Evolutionary conservation across 1,284 basidiomycete species (phyloP).

Genomic region (Irpex sp.): DNA sequence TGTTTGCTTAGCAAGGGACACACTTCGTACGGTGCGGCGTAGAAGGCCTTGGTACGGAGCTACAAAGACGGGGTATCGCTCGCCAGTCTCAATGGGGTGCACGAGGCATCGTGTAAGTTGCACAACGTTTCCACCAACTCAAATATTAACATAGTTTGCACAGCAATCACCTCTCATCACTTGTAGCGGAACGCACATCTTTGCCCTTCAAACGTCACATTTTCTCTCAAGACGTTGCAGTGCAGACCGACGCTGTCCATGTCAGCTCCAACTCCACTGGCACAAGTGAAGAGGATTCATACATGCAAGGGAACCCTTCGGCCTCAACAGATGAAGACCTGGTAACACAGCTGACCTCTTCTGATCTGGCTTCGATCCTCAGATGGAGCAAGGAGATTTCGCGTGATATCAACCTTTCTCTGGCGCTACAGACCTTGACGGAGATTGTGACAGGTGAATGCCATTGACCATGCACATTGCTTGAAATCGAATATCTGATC

Average conservation of each 20-base stretch:
- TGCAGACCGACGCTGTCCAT: slow-evolving; percentile 57
- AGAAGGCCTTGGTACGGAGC: slow-evolving; percentile 58
- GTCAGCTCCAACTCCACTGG: slow-evolving; percentile 26
- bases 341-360: slow-evolving; percentile 45
- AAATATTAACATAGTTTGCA: neutral
- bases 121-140: slow-evolving; percentile 1
- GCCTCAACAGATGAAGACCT: slow-evolving; percentile 47
- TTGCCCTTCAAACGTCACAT: slow-evolving; percentile 48
- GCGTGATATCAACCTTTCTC: slow-evolving; percentile 59
- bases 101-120: slow-evolving; percentile 59
- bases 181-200: slow-evolving; percentile 41
- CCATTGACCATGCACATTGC: neutral
- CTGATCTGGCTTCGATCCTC: slow-evolving; percentile 59
- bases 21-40: slow-evolving; percentile 68
- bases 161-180: slow-evolving; percentile 48
- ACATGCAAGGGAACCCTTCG: slow-evolving; percentile 29
- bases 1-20: slow-evolving; percentile 52
- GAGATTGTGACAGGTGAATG: slow-evolving; percentile 61
- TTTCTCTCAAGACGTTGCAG: slow-evolving; percentile 55
- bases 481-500: neutral
- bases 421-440: slow-evolving; percentile 62
- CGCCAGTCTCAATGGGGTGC: slow-evolving; percentile 70
- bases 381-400: slow-evolving; percentile 74
- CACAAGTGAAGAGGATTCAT: slow-evolving; percentile 20
- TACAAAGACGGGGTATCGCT: slow-evolving; percentile 61